phyloP scores from a whole-genome alignment of 1,284 basidiomycete genomes.

The Cryptococcus depauperatus region DNA sequence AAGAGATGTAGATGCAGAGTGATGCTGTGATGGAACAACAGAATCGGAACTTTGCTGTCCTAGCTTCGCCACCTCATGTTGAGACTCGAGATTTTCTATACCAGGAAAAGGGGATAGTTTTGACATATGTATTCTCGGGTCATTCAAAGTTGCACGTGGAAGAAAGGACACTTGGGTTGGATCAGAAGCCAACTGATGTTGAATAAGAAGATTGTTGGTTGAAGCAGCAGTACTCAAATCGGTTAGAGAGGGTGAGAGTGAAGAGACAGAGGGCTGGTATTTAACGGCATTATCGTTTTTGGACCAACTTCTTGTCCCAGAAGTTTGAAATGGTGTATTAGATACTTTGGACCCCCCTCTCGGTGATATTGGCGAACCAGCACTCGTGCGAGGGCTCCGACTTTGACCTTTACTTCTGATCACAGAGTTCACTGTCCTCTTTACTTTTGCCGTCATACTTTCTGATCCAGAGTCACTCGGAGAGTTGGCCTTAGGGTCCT shows the following conservation, averaged over 20 bases:
- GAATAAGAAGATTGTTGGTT: slow-evolving; percentile 27
- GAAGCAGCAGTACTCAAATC: slow-evolving; percentile 14
- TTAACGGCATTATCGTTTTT: slow-evolving; percentile 3
- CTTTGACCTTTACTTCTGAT: slow-evolving; percentile 28
- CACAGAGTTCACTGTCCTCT: slow-evolving; percentile 25
- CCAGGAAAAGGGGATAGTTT: slow-evolving; percentile 86
- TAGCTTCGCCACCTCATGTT: slow-evolving; percentile 20
- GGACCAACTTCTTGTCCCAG: not conserved
- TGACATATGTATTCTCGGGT: slow-evolving; percentile 53
- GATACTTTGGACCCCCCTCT: slow-evolving; percentile 21
- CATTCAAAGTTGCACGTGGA: slow-evolving; percentile 51
- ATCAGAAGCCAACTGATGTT: slow-evolving; percentile 32
- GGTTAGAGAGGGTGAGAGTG: slow-evolving; percentile 18
- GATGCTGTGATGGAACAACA: slow-evolving; percentile 18
- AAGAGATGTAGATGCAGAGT: not conserved
- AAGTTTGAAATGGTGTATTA: slow-evolving; percentile 14
- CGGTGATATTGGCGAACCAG: slow-evolving; percentile 16
- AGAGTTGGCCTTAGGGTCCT: slow-evolving; percentile 18
- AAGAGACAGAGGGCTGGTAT: slow-evolving; percentile 30
- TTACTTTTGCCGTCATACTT: slow-evolving; percentile 34
- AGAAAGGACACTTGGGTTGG: slow-evolving; percentile 51
- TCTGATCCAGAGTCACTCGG: slow-evolving; percentile 30
- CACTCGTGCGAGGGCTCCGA: slow-evolving; percentile 19
- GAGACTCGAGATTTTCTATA: slow-evolving; percentile 58
- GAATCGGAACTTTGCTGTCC: slow-evolving; percentile 34